Evolutionary conservation across 495 filamentous ascomycete species (phyloP), one percentile per base, ranked within the genome.

Genomic region (Margaritispora aquatica): DNA sequence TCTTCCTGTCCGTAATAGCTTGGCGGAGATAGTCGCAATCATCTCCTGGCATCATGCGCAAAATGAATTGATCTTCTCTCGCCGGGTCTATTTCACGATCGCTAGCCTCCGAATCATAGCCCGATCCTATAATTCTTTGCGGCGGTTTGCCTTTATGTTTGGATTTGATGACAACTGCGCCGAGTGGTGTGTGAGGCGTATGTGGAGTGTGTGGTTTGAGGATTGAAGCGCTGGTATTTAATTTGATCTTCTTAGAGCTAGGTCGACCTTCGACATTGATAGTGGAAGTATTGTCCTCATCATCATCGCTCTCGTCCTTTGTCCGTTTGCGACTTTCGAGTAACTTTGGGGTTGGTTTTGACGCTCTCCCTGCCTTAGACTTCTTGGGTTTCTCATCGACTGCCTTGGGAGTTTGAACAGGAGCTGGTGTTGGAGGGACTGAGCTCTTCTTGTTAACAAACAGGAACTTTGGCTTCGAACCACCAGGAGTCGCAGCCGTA

Each of bases 41-140:
- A 2, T 84, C 80, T 1, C 91, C 92, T 0, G 90, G 90, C 48
- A 82, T 65, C 88, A 97, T 96, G 56, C 94, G 89, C 27, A 97
- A 71, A 9, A 98, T 82, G 53, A 97, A 89, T 60, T 93, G 84
- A 62, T 91, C 85, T 69, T 97, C 92, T 60, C 94, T 90, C 0
- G 85, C 74, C 0, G 94, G 94, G 66, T 98, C 94, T 2, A 76
- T 66, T 70, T 98, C 94, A 7, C 84, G 83, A 66, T 97, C 94
- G 20, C 89, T 92, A 1, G 92, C 89, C 71, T 97, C 94, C n/a
- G 90, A 96, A 69, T 98, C 94, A 71, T 97, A 98, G 8, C 92
- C 95, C 21, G 94, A 89, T 17, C 92, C 94, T 2, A 73, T 75
- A 17, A 83, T 83, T 51, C 89, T 79, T 22, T 73, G 74, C 0